Evolutionary conservation across 1,139 yeast species (phyloP).

Genomic region (Blastobotrys aristatus): DNA sequence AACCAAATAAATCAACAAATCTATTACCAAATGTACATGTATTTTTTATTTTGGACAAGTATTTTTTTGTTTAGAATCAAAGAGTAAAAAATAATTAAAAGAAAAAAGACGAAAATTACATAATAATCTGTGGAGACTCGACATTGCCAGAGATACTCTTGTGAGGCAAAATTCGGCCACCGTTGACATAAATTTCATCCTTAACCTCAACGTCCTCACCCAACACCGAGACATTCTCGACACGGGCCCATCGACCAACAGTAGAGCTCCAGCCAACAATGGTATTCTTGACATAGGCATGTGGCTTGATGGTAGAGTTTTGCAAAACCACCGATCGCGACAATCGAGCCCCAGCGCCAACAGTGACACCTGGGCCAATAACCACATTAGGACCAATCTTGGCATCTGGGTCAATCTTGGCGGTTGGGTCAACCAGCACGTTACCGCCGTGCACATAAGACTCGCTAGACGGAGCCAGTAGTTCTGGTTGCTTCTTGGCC

Average conservation of each 20-base stretch:
- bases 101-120: constrained; percentile 43
- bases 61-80: no score
- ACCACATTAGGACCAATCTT: constrained; percentile 98
- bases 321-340: constrained; percentile 90
- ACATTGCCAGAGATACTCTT: constrained; percentile 94
- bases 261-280: constrained; percentile 99
- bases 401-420: constrained; percentile 87
- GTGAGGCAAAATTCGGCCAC: constrained; percentile 99
- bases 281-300: constrained; percentile 96
- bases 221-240: constrained; percentile 94
- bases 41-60: no score
- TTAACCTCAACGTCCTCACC: constrained; percentile 99
- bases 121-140: constrained; percentile 95
- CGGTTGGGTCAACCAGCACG: constrained; percentile 91
- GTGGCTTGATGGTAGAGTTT: constrained; percentile 90
- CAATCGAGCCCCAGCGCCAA: constrained; percentile 99
- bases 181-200: constrained; percentile 97
- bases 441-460: constrained; percentile 84
- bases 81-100: background rate
- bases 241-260: constrained; percentile 98
- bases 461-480: constrained; percentile 57
- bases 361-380: constrained; percentile 92
- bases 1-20: no score
- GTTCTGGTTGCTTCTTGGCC: constrained; percentile 70
- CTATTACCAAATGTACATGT: no score